Evolutionary conservation across 495 filamentous ascomycete genomes (phyloP), one percentile per base, ranked within the genome.

Genomic region (Neurospora hispaniola): DNA sequence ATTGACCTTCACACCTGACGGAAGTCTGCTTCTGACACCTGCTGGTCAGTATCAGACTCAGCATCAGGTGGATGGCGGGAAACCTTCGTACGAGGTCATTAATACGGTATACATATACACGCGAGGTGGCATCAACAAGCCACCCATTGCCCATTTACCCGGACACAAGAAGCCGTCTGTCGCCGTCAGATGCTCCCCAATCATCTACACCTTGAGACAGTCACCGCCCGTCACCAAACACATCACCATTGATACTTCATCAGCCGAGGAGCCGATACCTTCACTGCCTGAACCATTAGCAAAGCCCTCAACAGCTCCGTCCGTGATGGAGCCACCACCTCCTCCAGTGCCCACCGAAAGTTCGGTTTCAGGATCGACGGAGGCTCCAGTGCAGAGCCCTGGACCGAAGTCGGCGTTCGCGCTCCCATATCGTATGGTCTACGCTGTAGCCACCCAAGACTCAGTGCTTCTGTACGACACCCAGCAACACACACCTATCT

Each of bases 41-140:
- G 95, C 96, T 46, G 96, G 96, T 4, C 96, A 99, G 80, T 98
- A 93, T 80, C 94, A 96, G 79, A 92, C 90, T 2, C 89, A 93
- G 62, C 89, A 93, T 75, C 86, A 90, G 48, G 76, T 85, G 11
- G 94, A 97, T 68, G 86, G 89, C 40, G 81, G 84, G 3, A 97
- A 94, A 80, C 86, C 88, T 3, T 85, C 87, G 0, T 94, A 94
- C 73, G 95, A 99, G 48, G 86, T 97, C 44, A 93, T 91, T 81
- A 99, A 99, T 78, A 99, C 96, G 0, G 96, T 98, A 39, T 99
- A 98, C 81, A 93, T 99, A 68, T 99, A 99, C 79, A 98, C 95
- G 0, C 88, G 96, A 73, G 96, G 94, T 20, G 96, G 96, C 14
- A 92, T 99, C 76, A 98, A 97, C 81, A 98, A 95, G 79, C 94